Conservation (phyloP, 2,329 filamentous ascomycete species). For the Microdochium nivale region DNA sequence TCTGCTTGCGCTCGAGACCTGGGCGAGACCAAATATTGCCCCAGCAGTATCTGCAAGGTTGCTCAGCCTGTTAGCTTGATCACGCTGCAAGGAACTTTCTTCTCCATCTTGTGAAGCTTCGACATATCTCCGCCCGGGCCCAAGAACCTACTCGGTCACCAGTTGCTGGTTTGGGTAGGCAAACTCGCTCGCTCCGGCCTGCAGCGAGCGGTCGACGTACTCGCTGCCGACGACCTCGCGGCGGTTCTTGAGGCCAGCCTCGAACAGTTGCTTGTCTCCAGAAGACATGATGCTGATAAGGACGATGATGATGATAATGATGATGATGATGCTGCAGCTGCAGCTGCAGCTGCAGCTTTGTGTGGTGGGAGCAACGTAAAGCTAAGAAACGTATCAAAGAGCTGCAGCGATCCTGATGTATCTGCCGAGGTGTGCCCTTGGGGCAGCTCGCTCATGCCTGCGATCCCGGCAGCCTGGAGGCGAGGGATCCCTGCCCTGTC, state of each 20-base stretch:
- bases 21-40: slow-evolving; percentile 55
- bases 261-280: slow-evolving; percentile 44
- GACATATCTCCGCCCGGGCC: too few species aligned
- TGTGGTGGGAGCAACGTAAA: too few species aligned
- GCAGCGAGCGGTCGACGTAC: slow-evolving; percentile 49
- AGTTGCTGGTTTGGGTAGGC: slow-evolving; percentile 52
- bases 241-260: slow-evolving; percentile 51
- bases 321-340: neutral
- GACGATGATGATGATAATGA: neutral
- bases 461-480: too few species aligned
- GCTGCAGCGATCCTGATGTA: too few species aligned
- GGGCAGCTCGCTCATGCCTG: too few species aligned
- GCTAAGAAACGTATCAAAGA: too few species aligned
- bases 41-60: slow-evolving; percentile 39
- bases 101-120: too few species aligned
- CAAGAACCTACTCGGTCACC: slow-evolving; percentile 38
- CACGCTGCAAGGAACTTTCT: too few species aligned
- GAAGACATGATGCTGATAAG: slow-evolving; percentile 15
- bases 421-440: too few species aligned
- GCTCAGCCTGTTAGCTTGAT: too few species aligned
- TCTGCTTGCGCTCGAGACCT: slow-evolving; percentile 51
- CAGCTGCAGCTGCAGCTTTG: too few species aligned
- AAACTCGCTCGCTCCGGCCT: slow-evolving; percentile 50
- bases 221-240: slow-evolving; percentile 50
- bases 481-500: too few species aligned